Evolutionary conservation across 768 basidiomycete species (phyloP).

Genomic region (Tricholoma flavovirens): DNA sequence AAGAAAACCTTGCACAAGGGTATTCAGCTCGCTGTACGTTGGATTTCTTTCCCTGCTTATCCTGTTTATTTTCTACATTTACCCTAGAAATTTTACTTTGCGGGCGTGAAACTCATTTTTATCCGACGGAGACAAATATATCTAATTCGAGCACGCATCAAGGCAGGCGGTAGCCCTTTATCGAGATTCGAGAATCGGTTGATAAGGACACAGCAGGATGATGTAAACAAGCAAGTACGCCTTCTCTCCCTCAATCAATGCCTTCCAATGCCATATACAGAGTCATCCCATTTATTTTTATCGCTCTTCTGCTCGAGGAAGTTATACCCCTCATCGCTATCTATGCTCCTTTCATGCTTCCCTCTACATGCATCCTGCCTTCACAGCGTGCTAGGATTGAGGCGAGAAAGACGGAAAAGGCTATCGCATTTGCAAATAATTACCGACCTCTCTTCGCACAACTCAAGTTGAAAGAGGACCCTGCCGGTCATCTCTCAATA

Average conservation of each 20-base stretch:
- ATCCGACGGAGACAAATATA: slow-evolving; percentile 50
- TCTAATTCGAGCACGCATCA: slow-evolving; percentile 50
- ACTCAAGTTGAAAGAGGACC: slow-evolving; percentile 27
- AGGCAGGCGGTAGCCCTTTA: slow-evolving; percentile 53
- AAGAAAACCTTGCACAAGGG: slow-evolving; percentile 44
- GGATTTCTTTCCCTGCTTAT: slow-evolving; percentile 2
- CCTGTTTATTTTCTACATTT: slow-evolving; percentile 1
- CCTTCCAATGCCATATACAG: slow-evolving; percentile 29
- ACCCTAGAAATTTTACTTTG: slow-evolving; percentile 75
- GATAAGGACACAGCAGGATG: slow-evolving; percentile 58
- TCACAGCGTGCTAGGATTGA: slow-evolving; percentile 68
- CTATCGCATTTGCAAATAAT: slow-evolving; percentile 30
- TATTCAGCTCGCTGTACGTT: slow-evolving; percentile 40
- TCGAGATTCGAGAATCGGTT: slow-evolving; percentile 67
- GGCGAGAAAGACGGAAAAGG: slow-evolving; percentile 46
- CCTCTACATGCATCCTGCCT: slow-evolving; percentile 82
- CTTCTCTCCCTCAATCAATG: neutral
- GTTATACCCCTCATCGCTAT: slow-evolving; percentile 78
- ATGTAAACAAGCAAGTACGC: slow-evolving; percentile 57
- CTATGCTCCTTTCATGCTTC: slow-evolving; percentile 79
- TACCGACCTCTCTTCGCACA: slow-evolving; percentile 31
- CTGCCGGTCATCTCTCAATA: slow-evolving; percentile 30
- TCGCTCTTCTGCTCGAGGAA: slow-evolving; percentile 74
- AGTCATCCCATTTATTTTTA: slow-evolving; percentile 72
- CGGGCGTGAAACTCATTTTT: slow-evolving; percentile 69